phyloP scores from a whole-genome alignment of 352 stramenopile genomes.

The Salisapilia sapeloensis region DNA sequence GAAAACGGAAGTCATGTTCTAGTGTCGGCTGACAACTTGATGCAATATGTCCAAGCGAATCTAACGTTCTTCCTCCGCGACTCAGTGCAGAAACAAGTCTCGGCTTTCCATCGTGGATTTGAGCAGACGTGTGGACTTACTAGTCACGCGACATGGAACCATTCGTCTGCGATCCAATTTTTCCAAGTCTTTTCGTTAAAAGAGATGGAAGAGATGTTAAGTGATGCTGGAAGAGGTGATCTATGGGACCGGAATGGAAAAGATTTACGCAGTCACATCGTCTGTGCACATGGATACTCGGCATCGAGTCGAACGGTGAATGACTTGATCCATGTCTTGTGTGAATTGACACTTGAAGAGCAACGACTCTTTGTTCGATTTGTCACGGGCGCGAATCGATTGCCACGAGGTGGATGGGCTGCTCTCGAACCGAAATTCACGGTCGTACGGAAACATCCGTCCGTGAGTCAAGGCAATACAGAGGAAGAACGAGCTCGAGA shows the following conservation, averaged over 20 bases:
- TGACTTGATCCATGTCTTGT: slow-evolving; percentile 61
- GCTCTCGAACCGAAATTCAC: slow-evolving; percentile 77
- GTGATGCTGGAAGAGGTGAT: slow-evolving; percentile 16
- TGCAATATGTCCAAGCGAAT: slow-evolving; percentile 37
- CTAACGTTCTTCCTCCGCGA: slow-evolving; percentile 38
- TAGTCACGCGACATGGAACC: slow-evolving; percentile 3
- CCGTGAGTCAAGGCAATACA: slow-evolving; percentile 5
- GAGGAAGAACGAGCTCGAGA: slow-evolving; percentile 4
- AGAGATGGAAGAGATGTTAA: slow-evolving; percentile 53
- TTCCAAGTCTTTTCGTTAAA: slow-evolving; percentile 37
- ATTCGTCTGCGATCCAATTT: no score
- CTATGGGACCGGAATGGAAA: slow-evolving; percentile 59
- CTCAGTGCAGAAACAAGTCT: slow-evolving; percentile 37
- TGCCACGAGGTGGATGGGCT: slow-evolving; percentile 68
- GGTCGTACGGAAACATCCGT: slow-evolving; percentile 75
- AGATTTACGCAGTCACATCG: slow-evolving; percentile 55
- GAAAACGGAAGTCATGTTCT: slow-evolving; percentile 12
- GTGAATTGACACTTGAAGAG: slow-evolving; percentile 40
- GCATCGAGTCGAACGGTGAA: slow-evolving; percentile 36
- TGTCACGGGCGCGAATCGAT: slow-evolving; percentile 73
- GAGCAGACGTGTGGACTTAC: slow-evolving; percentile 25
- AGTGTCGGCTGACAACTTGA: slow-evolving; percentile 31
- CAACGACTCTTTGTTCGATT: slow-evolving; percentile 80
- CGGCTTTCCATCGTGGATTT: slow-evolving; percentile 54
- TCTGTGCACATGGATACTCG: slow-evolving; percentile 79